These are phyloP conservation scores for Tulasnella sp. DNA, from an alignment of 768 basidiomycete genomes.

Conservation along the genomic window DNA sequence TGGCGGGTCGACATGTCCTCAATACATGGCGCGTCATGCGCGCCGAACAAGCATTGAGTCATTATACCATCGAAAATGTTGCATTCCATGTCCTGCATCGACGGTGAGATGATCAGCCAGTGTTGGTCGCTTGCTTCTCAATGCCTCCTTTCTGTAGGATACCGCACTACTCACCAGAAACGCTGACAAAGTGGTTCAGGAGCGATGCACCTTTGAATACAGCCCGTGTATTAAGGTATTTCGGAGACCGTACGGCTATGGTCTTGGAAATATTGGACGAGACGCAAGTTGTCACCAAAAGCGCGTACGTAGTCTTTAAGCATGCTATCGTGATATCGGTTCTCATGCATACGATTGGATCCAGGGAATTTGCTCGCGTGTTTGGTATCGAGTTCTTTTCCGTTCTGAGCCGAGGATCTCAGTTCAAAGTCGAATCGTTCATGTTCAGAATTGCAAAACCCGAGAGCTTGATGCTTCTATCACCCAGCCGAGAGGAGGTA, in stretches of 20 bases:
- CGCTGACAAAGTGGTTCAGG: slow-evolving; percentile 56
- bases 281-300: slow-evolving; percentile 75
- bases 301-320: slow-evolving; percentile 47
- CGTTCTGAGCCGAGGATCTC: slow-evolving; percentile 86
- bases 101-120: slow-evolving; percentile 40
- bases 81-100: slow-evolving; percentile 65
- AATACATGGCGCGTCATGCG: slow-evolving; percentile 91
- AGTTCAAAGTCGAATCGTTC: slow-evolving; percentile 98
- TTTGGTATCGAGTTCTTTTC: slow-evolving; percentile 97
- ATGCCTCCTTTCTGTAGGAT: slow-evolving; percentile 35
- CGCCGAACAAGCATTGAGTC: slow-evolving; percentile 60
- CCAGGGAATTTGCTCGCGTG: slow-evolving; percentile 90
- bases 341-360: not conserved
- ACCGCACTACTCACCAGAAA: slow-evolving; percentile 54
- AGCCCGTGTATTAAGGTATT: slow-evolving; percentile 47
- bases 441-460: slow-evolving; percentile 97
- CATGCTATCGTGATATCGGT: not conserved
- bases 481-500: slow-evolving; percentile 79
- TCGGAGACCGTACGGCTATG: slow-evolving; percentile 48
- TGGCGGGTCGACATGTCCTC: slow-evolving; percentile 79
- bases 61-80: slow-evolving; percentile 84
- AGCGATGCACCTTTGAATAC: slow-evolving; percentile 46
- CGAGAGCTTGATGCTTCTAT: slow-evolving; percentile 80
- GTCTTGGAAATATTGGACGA: slow-evolving; percentile 70
- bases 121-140: not conserved